phyloP scores from a whole-genome alignment of 1,139 yeast species.

The Suhomyces yuchorum region DNA sequence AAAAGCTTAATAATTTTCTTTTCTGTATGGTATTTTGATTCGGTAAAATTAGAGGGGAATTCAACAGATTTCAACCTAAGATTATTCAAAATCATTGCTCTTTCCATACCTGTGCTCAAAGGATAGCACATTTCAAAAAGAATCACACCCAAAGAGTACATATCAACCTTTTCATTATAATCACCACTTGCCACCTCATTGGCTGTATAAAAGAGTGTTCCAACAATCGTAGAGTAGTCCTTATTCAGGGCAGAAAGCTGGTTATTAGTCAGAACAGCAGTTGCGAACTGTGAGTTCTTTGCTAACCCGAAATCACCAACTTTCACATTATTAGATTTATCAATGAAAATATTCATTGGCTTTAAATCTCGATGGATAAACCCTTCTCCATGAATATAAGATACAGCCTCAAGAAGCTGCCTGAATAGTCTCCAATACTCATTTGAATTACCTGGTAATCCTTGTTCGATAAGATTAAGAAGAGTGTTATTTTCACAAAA shows the following conservation, averaged over 20 bases:
- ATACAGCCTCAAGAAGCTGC: slow-evolving; percentile 86
- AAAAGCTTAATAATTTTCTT: slow-evolving; percentile 64
- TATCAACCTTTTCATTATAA: slow-evolving; percentile 90
- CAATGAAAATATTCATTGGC: slow-evolving; percentile 95
- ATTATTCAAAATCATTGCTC: slow-evolving; percentile 68
- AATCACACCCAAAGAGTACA: slow-evolving; percentile 92
- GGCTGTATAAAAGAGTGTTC: slow-evolving; percentile 92
- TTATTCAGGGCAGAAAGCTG: slow-evolving; percentile 47
- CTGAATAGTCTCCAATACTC: slow-evolving; percentile 90
- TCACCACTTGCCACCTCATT: slow-evolving; percentile 78
- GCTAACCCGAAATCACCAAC: slow-evolving; percentile 98
- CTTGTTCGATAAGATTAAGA: slow-evolving; percentile 78
- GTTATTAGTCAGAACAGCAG: slow-evolving; percentile 42
- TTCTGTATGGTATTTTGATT: slow-evolving; percentile 54
- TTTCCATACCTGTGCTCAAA: slow-evolving; percentile 87
- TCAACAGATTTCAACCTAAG: slow-evolving; percentile 59
- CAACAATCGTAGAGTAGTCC: slow-evolving; percentile 88
- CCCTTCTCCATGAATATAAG: slow-evolving; percentile 90
- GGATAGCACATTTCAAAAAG: slow-evolving; percentile 93
- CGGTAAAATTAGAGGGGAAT: slow-evolving; percentile 68
- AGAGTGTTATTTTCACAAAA: slow-evolving; percentile 94
- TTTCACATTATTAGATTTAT: slow-evolving; percentile 82
- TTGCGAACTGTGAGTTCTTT: slow-evolving; percentile 61
- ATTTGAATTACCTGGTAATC: slow-evolving; percentile 67
- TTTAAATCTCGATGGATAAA: slow-evolving; percentile 94